These are phyloP conservation scores for Monsonia emarginata DNA, from an alignment of 441 rosid genomes.

Conservation along the genomic window DNA sequence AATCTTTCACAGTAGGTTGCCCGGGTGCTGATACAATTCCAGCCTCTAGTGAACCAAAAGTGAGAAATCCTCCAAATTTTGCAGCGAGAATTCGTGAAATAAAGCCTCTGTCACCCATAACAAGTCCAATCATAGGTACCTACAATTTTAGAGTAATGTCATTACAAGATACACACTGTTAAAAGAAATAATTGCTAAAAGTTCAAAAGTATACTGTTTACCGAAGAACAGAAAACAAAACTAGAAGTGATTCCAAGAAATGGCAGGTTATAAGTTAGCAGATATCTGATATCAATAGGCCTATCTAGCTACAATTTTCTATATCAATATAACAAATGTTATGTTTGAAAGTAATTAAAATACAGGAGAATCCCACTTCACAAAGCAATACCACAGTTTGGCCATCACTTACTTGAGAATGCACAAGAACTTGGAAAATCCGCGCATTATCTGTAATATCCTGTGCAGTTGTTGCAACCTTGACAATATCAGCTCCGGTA, in stretches of 20 bases:
- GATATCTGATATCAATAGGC: background rate
- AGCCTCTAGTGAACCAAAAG: conserved; percentile 71
- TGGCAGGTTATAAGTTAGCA: background rate
- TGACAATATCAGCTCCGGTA: conserved; percentile 83
- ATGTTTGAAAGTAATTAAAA: background rate
- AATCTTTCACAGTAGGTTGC: conserved; percentile 65
- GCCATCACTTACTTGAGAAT: conserved; percentile 48
- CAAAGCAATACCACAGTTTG: background rate
- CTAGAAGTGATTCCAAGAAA: background rate
- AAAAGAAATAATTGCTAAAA: background rate
- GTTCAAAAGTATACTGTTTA: background rate
- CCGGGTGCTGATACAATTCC: conserved; percentile 82
- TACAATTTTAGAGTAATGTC: conserved; percentile 24
- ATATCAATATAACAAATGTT: background rate
- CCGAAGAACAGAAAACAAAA: background rate
- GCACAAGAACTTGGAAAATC: conserved; percentile 67
- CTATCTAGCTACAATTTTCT: background rate
- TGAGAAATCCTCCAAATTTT: conserved; percentile 80
- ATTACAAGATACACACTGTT: background rate
- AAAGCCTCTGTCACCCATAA: conserved; percentile 85
- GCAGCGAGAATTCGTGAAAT: conserved; percentile 81
- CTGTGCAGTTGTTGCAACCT: conserved; percentile 76
- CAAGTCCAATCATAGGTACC: conserved; percentile 76
- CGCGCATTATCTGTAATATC: conserved; percentile 79
- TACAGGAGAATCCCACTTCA: background rate